Conservation (phyloP, 2,329 filamentous ascomycete genomes). For the Penicillium polonicum region DNA sequence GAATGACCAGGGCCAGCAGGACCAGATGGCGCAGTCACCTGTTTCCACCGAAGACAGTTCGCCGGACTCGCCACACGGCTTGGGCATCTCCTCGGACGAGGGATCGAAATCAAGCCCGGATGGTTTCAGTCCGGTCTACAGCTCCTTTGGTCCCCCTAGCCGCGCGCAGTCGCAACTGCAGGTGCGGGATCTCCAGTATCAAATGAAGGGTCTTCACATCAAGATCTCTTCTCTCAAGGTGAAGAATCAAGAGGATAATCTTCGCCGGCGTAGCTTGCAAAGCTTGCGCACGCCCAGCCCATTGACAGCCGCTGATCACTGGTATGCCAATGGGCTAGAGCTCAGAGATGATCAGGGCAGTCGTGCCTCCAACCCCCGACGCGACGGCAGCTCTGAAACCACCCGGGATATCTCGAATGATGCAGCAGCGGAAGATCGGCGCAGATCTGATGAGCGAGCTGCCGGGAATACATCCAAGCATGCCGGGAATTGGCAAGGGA, state of each 20-base stretch:
- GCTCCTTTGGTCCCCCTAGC: constrained; percentile 50
- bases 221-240: constrained; percentile 79
- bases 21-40: constrained; percentile 6
- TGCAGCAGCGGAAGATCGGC: constrained; percentile 7
- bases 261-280: constrained; percentile 74
- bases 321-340: constrained; percentile 47
- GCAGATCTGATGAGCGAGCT: constrained; percentile 4
- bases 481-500: constrained; percentile 9
- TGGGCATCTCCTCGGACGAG: constrained; percentile 31
- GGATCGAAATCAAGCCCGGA: constrained; percentile 31
- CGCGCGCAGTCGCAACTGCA: constrained; percentile 71
- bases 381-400: constrained; percentile 38
- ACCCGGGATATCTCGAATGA: constrained; percentile 11
- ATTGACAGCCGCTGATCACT: constrained; percentile 70
- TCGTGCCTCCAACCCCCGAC: constrained; percentile 36
- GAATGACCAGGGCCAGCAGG: constrained; percentile 9
- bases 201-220: constrained; percentile 81
- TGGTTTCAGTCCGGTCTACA: constrained; percentile 38
- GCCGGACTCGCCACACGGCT: constrained; percentile 24
- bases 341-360: constrained; percentile 34
- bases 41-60: constrained; percentile 18
- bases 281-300: constrained; percentile 74
- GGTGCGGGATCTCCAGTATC: constrained; percentile 72
- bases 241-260: constrained; percentile 73
- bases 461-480: constrained; percentile 2